A percentile compares a stretch with the other conserved stretches of the same genome.
These are phyloP conservation scores for Lagenaria siceraria DNA, from an alignment of 306 rosid genomes.

Conservation along the genomic window DNA sequence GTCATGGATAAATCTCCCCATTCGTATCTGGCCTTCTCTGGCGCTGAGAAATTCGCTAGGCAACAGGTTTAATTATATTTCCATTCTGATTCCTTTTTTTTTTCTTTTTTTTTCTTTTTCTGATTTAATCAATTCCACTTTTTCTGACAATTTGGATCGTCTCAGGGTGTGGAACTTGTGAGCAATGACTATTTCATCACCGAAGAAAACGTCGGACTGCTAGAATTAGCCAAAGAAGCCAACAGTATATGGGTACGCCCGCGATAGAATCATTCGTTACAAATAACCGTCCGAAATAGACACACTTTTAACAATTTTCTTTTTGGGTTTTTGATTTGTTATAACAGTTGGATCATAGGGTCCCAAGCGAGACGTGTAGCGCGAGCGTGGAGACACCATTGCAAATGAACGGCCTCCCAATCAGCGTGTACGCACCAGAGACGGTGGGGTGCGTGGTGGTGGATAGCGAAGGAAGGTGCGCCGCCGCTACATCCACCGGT, in stretches of 20 bases:
- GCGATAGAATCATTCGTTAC: no score
- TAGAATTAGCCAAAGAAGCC: constrained; percentile 82
- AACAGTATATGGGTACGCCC: constrained; percentile 57
- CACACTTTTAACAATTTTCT: no score
- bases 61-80: constrained; percentile 32
- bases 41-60: constrained; percentile 81
- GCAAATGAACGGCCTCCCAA: constrained; percentile 73
- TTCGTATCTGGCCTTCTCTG: constrained; percentile 78
- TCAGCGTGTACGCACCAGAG: constrained; percentile 78
- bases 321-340: neutral
- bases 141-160: neutral
- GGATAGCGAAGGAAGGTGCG: constrained; percentile 54
- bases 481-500: constrained; percentile 84
- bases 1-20: constrained; percentile 97
- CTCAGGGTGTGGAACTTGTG: constrained; percentile 59
- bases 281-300: no score
- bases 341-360: constrained; percentile 69
- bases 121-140: neutral
- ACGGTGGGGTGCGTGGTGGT: constrained; percentile 97
- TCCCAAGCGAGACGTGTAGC: constrained; percentile 50
- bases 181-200: constrained; percentile 81
- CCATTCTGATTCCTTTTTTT: neutral
- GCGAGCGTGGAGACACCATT: constrained; percentile 40
- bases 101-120: no score
- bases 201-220: constrained; percentile 69